Conservation (phyloP, 2,329 filamentous ascomycete species). For the Cladophialophora psammophila region DNA sequence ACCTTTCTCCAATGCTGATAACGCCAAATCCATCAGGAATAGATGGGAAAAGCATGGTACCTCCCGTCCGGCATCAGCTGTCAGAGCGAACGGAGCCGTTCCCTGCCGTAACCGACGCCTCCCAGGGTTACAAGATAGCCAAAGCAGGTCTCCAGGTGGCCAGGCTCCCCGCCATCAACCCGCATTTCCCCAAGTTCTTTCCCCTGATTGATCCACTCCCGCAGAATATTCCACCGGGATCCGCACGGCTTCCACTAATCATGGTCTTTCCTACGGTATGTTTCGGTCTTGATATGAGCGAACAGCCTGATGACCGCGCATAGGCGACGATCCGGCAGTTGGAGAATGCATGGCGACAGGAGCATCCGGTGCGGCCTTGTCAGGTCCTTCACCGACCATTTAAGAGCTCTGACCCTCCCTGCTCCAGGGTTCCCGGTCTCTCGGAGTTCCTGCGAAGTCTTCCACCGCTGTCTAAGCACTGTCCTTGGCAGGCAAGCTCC, state of each 20-base stretch:
- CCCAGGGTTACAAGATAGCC: background rate
- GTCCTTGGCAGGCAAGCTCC: background rate
- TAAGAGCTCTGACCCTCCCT: background rate
- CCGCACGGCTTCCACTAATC: constrained; percentile 21
- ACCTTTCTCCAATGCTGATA: background rate
- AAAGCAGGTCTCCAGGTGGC: background rate
- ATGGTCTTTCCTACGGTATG: constrained; percentile 4
- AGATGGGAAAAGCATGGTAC: constrained; percentile 4
- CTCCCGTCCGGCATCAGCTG: background rate
- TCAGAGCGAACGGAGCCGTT: constrained; percentile 17
- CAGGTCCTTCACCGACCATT: background rate
- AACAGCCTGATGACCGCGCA: constrained; percentile 11
- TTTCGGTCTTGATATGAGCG: constrained; percentile 17
- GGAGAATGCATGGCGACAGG: background rate
- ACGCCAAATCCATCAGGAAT: background rate
- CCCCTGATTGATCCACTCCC: constrained; percentile 15
- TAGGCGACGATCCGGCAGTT: constrained; percentile 19
- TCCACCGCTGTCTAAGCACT: background rate
- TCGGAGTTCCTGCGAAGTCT: constrained; percentile 1
- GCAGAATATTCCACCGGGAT: constrained; percentile 17
- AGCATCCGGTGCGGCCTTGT: background rate
- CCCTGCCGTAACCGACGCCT: constrained; percentile 22
- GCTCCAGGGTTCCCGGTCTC: background rate
- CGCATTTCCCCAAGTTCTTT: constrained; percentile 20
- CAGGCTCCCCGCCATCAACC: constrained; percentile 9